A percentile compares a stretch with the other conserved stretches of the same genome.
Conservation (phyloP, 495 filamentous ascomycete species). For the Talaromyces trachyspermus region DNA sequence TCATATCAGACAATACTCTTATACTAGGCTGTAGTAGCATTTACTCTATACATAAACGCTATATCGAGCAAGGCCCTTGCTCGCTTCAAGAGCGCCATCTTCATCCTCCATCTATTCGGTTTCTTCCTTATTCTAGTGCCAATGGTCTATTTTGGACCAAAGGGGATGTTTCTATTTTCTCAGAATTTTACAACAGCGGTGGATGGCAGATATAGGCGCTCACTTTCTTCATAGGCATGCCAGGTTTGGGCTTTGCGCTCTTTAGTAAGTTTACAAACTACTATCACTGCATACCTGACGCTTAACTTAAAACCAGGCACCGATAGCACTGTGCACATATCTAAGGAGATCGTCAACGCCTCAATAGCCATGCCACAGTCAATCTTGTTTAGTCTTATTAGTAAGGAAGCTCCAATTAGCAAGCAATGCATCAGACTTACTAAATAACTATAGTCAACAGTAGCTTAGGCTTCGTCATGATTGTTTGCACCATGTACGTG, state of each 20-base stretch:
- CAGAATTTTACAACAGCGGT: constrained; percentile 38
- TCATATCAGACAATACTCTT: constrained; percentile 38
- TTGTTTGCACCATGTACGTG: constrained; percentile 41
- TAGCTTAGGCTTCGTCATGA: constrained; percentile 39
- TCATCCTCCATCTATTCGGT: constrained; percentile 42
- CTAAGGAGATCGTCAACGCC: constrained; percentile 45
- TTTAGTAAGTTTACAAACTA: background rate
- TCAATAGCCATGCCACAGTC: constrained; percentile 35
- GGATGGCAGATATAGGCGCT: constrained; percentile 35
- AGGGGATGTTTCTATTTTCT: constrained; percentile 37
- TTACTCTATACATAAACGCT: constrained; percentile 35
- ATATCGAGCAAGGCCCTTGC: constrained; percentile 30
- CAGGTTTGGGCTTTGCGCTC: constrained; percentile 37
- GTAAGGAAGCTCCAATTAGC: background rate
- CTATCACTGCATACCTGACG: background rate
- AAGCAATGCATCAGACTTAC: background rate
- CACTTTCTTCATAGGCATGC: constrained; percentile 37
- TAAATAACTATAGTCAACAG: constrained; percentile 32
- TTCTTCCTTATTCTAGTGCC: constrained; percentile 47
- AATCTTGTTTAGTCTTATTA: constrained; percentile 32
- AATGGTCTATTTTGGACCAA: constrained; percentile 38
- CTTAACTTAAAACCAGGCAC: constrained; percentile 15
- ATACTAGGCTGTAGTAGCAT: constrained; percentile 30
- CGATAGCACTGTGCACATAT: constrained; percentile 41
- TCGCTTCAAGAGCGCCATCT: constrained; percentile 35